Conservation (phyloP, 495 filamentous ascomycete species). For the Penicillium dipodomyicola region DNA sequence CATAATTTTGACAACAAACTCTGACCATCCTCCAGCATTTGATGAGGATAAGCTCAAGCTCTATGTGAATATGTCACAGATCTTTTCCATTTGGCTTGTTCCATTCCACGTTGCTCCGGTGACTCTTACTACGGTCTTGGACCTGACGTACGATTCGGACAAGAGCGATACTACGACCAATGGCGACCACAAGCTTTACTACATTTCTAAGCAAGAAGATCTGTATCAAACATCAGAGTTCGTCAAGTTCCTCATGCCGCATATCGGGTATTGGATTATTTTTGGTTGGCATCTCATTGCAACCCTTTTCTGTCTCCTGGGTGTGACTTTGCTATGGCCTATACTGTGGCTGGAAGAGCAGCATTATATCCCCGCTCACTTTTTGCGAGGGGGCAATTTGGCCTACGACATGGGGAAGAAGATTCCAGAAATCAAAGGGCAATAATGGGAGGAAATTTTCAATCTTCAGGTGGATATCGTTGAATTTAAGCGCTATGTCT, state of each 20-base stretch:
- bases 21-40: conserved; percentile 51
- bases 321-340: conserved; percentile 51
- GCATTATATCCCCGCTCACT: conserved; percentile 20
- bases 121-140: conserved; percentile 69
- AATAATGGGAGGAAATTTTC: conserved; percentile 4
- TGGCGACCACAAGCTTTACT: conserved; percentile 48
- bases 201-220: conserved; percentile 74
- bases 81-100: conserved; percentile 73
- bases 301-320: conserved; percentile 60
- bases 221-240: conserved; percentile 79
- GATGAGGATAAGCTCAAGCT: conserved; percentile 62
- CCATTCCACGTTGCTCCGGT: conserved; percentile 69
- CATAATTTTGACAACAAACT: too few relatives aligned
- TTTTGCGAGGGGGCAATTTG: conserved; percentile 29
- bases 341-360: conserved; percentile 52
- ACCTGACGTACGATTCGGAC: conserved; percentile 43
- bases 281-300: conserved; percentile 59
- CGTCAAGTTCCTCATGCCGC: conserved; percentile 60
- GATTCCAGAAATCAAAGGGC: conserved; percentile 29
- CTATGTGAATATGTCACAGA: conserved; percentile 68
- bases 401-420: conserved; percentile 27
- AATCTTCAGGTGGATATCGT: not conserved
- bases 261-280: conserved; percentile 44
- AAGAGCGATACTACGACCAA: conserved; percentile 26
- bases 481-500: not conserved